A percentile compares a stretch with the other conserved stretches of the same genome.
These are phyloP conservation scores for Stagonosporopsis chrysanthemi DNA, from an alignment of 2,329 filamentous ascomycete species.

Conservation along the genomic window DNA sequence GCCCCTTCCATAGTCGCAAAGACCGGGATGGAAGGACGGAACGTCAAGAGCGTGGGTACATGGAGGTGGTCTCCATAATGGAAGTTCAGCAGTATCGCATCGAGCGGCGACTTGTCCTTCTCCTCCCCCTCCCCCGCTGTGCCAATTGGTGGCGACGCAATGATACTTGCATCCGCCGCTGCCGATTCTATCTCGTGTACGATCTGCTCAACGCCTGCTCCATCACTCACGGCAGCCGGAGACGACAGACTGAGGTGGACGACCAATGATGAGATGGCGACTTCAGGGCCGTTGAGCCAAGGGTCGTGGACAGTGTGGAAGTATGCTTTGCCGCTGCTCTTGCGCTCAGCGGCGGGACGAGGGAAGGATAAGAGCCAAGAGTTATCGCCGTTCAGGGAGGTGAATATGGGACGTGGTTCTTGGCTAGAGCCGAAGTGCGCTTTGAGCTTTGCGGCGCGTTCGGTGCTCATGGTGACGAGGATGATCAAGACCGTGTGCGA, in stretches of 20 bases:
- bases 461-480: neutral
- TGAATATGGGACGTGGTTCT: conserved; percentile 9
- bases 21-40: conserved; percentile 8
- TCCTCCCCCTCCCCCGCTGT: neutral
- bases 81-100: conserved; percentile 11
- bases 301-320: conserved; percentile 14
- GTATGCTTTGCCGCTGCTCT: conserved; percentile 9
- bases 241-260: conserved; percentile 1
- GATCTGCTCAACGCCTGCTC: neutral
- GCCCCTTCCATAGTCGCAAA: neutral
- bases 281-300: conserved; percentile 8
- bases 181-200: neutral
- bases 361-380: conserved; percentile 19
- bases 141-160: neutral
- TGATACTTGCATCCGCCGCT: neutral
- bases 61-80: conserved; percentile 15
- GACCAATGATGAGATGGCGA: neutral
- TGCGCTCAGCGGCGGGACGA: conserved; percentile 5
- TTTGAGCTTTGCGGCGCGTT: neutral
- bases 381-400: conserved; percentile 16
- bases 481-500: neutral
- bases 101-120: neutral
- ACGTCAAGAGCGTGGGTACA: conserved; percentile 8
- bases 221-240: neutral
- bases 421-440: neutral